A percentile compares a stretch with the other conserved stretches of the same genome.
These are phyloP conservation scores for Scytalidium sp. DNA, from an alignment of 2,329 filamentous ascomycete species.

Conservation along the genomic window DNA sequence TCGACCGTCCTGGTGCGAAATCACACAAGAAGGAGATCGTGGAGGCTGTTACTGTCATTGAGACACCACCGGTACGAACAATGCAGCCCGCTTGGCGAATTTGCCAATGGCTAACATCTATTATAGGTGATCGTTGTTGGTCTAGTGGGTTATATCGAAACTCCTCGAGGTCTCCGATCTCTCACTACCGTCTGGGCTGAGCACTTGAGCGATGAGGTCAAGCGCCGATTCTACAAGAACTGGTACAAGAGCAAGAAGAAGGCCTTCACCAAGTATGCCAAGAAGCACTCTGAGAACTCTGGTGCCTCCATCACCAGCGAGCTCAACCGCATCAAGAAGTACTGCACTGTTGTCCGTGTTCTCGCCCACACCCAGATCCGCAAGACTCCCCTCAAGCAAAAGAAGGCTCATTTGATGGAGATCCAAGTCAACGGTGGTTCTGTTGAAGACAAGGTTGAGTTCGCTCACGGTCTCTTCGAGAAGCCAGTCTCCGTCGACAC, in stretches of 20 bases:
- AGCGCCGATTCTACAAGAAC: conserved; percentile 99
- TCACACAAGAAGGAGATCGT: conserved; percentile 99
- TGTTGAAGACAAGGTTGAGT: conserved; percentile 94
- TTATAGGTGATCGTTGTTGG: conserved; percentile 97
- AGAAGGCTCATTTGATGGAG: conserved; percentile 99
- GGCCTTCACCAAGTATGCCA: conserved; percentile 99
- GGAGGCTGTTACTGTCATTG: conserved; percentile 83
- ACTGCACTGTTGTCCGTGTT: conserved; percentile 98
- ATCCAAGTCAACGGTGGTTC: conserved; percentile 99
- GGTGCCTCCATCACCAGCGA: conserved; percentile 91
- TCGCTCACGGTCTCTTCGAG: conserved; percentile 95
- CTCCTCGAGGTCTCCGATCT: conserved; percentile 96
- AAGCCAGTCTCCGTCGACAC: conserved; percentile 91
- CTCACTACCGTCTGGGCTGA: conserved; percentile 99
- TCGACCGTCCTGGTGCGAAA: conserved; percentile 96
- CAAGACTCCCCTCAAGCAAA: conserved; percentile 99
- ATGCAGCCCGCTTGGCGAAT: conserved; percentile 75
- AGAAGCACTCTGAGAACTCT: conserved; percentile 96
- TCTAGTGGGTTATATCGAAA: conserved; percentile 99
- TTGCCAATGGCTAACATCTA: conserved; percentile 69
- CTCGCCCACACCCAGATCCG: conserved; percentile 99
- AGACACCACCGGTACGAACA: conserved; percentile 93
- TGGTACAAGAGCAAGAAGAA: conserved; percentile 99
- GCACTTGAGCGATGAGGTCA: conserved; percentile 97
- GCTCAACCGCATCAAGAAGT: conserved; percentile 99